Evolutionary conservation across 108 stramenopile genomes (phyloP).

Genomic region (Epithemia pelagica): DNA sequence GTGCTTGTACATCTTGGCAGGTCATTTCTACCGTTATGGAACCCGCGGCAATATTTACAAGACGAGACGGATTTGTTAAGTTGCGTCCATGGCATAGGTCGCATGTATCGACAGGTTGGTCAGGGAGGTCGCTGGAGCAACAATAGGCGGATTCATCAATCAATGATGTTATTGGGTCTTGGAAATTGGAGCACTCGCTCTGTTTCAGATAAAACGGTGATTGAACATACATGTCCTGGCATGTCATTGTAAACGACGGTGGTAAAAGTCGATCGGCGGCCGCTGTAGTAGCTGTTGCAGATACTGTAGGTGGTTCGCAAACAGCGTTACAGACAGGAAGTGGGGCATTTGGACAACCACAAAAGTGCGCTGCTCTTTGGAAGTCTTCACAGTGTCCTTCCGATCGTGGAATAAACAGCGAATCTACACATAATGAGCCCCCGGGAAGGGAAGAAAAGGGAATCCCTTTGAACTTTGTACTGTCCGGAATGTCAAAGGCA

Average conservation of each 20-base stretch:
- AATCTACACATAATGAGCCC: background rate
- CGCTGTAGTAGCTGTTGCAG: background rate
- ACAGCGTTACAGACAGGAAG: background rate
- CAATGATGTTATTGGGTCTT: background rate
- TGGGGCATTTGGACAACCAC: conserved; percentile 7
- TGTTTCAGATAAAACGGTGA: background rate
- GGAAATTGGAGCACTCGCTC: background rate
- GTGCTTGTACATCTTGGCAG: background rate
- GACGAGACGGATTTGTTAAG: background rate
- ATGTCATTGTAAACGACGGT: conserved; percentile 2
- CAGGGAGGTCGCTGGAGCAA: background rate
- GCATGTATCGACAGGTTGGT: background rate
- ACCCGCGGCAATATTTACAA: background rate
- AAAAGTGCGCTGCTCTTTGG: conserved; percentile 2
- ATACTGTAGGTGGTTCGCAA: background rate
- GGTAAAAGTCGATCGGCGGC: conserved; percentile 2
- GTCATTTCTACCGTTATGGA: background rate
- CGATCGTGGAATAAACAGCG: background rate
- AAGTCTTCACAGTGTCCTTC: background rate
- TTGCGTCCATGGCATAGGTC: background rate
- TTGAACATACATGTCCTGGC: background rate
- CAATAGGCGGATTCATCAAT: conserved; percentile 4
- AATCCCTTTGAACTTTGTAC: background rate
- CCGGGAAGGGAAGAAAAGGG: background rate
- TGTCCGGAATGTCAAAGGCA: background rate